phyloP scores from a whole-genome alignment of 352 stramenopile genomes.

The Aphanomyces invadans region DNA sequence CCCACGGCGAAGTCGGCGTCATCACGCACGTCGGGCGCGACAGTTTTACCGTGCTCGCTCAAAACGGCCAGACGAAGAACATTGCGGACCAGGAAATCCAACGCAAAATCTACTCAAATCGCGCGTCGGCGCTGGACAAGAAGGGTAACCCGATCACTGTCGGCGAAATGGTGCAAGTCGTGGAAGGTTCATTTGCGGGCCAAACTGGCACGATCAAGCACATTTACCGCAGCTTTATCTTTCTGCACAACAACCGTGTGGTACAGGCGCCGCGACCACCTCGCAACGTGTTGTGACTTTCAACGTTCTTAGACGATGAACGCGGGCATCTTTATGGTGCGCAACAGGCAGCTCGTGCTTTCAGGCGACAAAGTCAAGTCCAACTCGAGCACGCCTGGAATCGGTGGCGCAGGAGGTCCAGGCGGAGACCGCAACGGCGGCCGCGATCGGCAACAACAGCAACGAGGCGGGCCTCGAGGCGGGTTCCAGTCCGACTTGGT shows the following conservation, averaged over 20 bases:
- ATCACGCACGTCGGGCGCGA: slow-evolving; percentile 87
- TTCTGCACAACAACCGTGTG: slow-evolving; percentile 87
- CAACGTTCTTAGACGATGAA: slow-evolving; percentile 43
- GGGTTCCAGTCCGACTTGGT: slow-evolving; percentile 57
- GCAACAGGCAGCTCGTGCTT: slow-evolving; percentile 69
- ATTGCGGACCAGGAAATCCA: slow-evolving; percentile 87
- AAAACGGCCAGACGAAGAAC: slow-evolving; percentile 72
- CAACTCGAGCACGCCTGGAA: neutral
- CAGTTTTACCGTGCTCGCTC: slow-evolving; percentile 79
- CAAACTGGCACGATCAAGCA: slow-evolving; percentile 87
- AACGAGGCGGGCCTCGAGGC: slow-evolving; percentile 29
- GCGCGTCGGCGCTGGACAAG: slow-evolving; percentile 79
- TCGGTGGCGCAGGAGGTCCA: neutral
- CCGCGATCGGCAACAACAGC: slow-evolving; percentile 31
- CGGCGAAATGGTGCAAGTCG: slow-evolving; percentile 85
- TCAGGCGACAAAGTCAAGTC: slow-evolving; percentile 64
- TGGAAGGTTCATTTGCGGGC: slow-evolving; percentile 70
- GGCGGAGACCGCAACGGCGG: slow-evolving; percentile 30
- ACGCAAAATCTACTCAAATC: slow-evolving; percentile 77
- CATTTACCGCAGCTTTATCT: slow-evolving; percentile 85
- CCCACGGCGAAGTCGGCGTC: slow-evolving; percentile 82
- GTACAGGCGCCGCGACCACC: slow-evolving; percentile 3
- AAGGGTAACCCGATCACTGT: slow-evolving; percentile 86
- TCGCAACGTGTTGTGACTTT: neutral
- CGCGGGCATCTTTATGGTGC: slow-evolving; percentile 83